Conservation (phyloP, 2,329 filamentous ascomycete genomes). For the Fusarium sp. region DNA sequence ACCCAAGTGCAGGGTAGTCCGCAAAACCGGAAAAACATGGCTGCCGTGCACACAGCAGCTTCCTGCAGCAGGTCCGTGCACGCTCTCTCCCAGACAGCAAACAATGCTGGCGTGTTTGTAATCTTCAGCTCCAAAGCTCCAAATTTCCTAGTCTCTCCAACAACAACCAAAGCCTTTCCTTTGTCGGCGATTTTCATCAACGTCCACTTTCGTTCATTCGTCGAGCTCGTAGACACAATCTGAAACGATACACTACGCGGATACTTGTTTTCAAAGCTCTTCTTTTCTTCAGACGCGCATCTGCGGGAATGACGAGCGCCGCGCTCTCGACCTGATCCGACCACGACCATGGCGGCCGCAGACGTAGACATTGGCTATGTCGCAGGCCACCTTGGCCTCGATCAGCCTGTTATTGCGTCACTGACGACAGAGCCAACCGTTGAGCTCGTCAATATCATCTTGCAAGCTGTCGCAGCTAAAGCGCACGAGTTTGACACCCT, state of each 20-base stretch:
- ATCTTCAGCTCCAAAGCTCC: constrained; percentile 41
- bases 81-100: constrained; percentile 29
- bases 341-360: constrained; percentile 54
- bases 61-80: constrained; percentile 31
- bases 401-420: constrained; percentile 68
- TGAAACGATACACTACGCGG: constrained; percentile 4
- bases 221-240: background rate
- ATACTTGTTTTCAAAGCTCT: background rate
- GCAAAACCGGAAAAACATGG: constrained; percentile 29
- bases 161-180: constrained; percentile 37
- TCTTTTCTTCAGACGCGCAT: constrained; percentile 22
- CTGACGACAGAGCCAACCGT: constrained; percentile 74
- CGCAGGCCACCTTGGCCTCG: constrained; percentile 74
- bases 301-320: constrained; percentile 43
- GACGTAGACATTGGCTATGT: constrained; percentile 76
- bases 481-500: constrained; percentile 84
- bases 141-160: constrained; percentile 41
- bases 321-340: constrained; percentile 38
- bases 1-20: constrained; percentile 22
- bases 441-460: constrained; percentile 78
- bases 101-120: constrained; percentile 30
- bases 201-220: constrained; percentile 26
- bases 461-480: constrained; percentile 78
- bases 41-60: constrained; percentile 18
- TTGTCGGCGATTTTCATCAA: constrained; percentile 32